phyloP scores from a whole-genome alignment of 148 eudicot species.

The Simmondsia chinensis region DNA sequence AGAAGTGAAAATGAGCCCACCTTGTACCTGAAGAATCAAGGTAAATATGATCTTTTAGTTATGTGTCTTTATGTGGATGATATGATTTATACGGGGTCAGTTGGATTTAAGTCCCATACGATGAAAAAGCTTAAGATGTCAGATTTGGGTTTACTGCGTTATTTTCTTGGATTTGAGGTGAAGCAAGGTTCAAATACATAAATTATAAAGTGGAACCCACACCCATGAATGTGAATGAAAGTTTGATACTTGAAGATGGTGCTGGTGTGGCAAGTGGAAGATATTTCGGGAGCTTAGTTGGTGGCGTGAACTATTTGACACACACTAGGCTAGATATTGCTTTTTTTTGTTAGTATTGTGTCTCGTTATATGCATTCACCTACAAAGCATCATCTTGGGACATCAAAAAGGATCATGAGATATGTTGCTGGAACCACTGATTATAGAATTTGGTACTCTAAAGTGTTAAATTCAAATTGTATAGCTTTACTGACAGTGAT shows the following conservation, averaged over 20 bases:
- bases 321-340: conserved; percentile 11
- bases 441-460: not conserved
- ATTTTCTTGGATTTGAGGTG: not conserved
- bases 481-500: conserved; percentile 1
- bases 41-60: not conserved
- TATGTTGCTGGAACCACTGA: not conserved
- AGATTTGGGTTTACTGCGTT: not conserved
- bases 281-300: not conserved
- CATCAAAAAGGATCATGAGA: not conserved
- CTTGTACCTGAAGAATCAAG: not conserved
- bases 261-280: not conserved
- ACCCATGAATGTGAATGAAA: conserved; percentile 8
- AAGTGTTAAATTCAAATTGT: not conserved
- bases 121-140: not conserved
- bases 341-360: not conserved
- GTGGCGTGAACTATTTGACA: conserved; percentile 4
- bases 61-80: not conserved
- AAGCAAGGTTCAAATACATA: not conserved
- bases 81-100: no score
- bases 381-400: conserved; percentile 5
- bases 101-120: no score
- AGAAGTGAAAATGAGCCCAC: not conserved
- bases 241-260: conserved; percentile 2
- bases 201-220: not conserved
- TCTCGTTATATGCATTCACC: conserved; percentile 10